Base-by-base conservation (phyloP, 176 grass and related monocot genomes). In the Oryza australiensis region DNA sequence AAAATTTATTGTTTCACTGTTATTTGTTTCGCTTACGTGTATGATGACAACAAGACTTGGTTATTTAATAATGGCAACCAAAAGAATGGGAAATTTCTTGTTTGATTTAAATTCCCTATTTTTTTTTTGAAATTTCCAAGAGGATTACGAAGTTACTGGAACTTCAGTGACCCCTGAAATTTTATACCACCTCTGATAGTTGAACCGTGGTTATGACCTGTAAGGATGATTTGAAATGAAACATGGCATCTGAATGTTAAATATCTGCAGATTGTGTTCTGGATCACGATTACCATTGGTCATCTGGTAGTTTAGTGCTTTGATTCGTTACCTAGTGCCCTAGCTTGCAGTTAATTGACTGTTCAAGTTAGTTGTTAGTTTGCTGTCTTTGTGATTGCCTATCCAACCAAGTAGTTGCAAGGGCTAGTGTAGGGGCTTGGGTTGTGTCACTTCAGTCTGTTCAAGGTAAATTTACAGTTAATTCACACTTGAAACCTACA, bases 351-450 rank as follows among this genome's bases (percentile, higher is more conserved):
- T 27, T 46, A 53, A 71, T 20, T 71, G 57, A 55, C 27, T 81
- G 11, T 72, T 33, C 40, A 55, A n/a, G n/a, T n/a, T n/a, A 35
- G 46, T 88, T 2, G 38, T 80, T 43, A 80, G 13, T 34, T 74
- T 88, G 30, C 14, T 49, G 29, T 69, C 6, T n/a, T 15, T 23
- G 71, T 70, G 57, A 45, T 77, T 66, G 43, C 34, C 73, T 71
- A 86, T 53, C n/a, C n/a, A n/a, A n/a, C 13, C 26, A 34, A 34
- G 68, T 32, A 62, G 60, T 78, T 86, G 73, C 43, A 82, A 46
- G n/a, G 59, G 51, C 23, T 86, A 67, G 34, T 67, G 64, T 86
- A 66, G 67, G 77, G 34, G 45, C 59, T 66, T 66, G 3, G 28
- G 23, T 49, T 82, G 32, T 68, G 78, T 72, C 28, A 13, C 38